Evolutionary conservation across 306 rosid species (phyloP), one percentile per base, ranked within the genome.

Genomic region (Casuarina glauca): DNA sequence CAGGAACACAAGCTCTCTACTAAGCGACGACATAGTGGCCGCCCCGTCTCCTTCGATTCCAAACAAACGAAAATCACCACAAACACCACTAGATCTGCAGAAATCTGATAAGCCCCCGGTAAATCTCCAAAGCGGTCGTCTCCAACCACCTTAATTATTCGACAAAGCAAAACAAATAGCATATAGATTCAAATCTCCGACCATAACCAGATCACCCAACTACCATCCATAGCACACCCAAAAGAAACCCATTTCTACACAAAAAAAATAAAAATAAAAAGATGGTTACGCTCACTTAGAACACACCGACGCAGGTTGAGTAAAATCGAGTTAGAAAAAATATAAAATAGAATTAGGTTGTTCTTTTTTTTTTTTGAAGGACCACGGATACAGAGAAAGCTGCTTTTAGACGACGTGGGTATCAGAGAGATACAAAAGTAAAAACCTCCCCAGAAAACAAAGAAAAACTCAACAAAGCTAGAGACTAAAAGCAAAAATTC

Each of bases 1-100:
- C 96, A 95, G 80, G 92, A 95, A 95, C 90, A 95, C 99, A 79
- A 95, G 86, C 88, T 95, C 99, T 75, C 97, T 95, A 75, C 99
- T 95, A 60, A 95, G 97, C 79, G 97, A 95, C 72, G 97, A 95
- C 99, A 95, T 95, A 84, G 62, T 66, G 79, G 79, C 82, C 77
- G 69, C 77, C 82, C 81, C 82, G 35, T 67, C 71, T 74, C 84
- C 86, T 77, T 82, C 82, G 70, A 83, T 88, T 85, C 79, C 79
- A 69, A 60, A 80, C 73, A 74, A 77, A 70, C 84, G 74, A 81
- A 79, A 87, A 87, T 81, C 69, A 82, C 82, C 81, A 73, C 75
- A 38, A 60, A 79, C 70, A 79, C 73, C 77, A 81, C 88, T 88
- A 95, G 98, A 95, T 95, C 97, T 95, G 95, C 86, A 54, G 75